Percentiles rank a stretch among this genome's conserved stretches.
Conservation (phyloP, 805 yeast species). For the Ogataea nitratoaversa region DNA sequence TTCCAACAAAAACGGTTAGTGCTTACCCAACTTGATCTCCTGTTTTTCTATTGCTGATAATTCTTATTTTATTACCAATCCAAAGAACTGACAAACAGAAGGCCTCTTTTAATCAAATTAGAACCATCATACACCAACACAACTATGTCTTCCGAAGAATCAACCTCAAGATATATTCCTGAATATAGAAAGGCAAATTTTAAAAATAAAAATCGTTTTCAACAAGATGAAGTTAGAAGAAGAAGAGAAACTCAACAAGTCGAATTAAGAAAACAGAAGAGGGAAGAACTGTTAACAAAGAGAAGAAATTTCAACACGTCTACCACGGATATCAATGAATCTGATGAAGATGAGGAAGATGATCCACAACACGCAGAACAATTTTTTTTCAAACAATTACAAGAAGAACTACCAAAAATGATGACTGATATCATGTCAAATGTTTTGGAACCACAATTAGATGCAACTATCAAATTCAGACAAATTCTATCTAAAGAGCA, state of each 20-base stretch:
- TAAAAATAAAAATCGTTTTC: slow-evolving; percentile 91
- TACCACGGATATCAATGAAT: slow-evolving; percentile 46
- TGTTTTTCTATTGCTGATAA: too few species aligned
- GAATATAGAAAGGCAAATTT: slow-evolving; percentile 96
- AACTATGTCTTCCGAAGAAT: slow-evolving; percentile 62
- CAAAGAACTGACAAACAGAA: too few species aligned
- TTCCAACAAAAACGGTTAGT: too few species aligned
- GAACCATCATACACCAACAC: too few species aligned
- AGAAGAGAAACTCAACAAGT: slow-evolving; percentile 97
- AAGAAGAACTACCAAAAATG: slow-evolving; percentile 78
- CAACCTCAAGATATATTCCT: slow-evolving; percentile 84
- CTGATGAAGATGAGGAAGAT: slow-evolving; percentile 48
- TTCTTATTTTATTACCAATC: too few species aligned
- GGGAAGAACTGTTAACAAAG: slow-evolving; percentile 92
- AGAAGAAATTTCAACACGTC: slow-evolving; percentile 68
- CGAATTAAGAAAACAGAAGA: slow-evolving; percentile 90
- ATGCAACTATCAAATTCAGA: slow-evolving; percentile 89
- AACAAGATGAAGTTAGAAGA: slow-evolving; percentile 94
- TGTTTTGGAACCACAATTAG: slow-evolving; percentile 75
- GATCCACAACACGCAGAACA: slow-evolving; percentile 22
- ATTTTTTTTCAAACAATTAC: slow-evolving; percentile 43
- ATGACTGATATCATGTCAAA: slow-evolving; percentile 71
- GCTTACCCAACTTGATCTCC: too few species aligned
- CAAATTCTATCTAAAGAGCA: slow-evolving; percentile 90
- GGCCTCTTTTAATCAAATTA: too few species aligned